phyloP scores from a whole-genome alignment of 257 asterid species.

The Galeopsis tetrahit region DNA sequence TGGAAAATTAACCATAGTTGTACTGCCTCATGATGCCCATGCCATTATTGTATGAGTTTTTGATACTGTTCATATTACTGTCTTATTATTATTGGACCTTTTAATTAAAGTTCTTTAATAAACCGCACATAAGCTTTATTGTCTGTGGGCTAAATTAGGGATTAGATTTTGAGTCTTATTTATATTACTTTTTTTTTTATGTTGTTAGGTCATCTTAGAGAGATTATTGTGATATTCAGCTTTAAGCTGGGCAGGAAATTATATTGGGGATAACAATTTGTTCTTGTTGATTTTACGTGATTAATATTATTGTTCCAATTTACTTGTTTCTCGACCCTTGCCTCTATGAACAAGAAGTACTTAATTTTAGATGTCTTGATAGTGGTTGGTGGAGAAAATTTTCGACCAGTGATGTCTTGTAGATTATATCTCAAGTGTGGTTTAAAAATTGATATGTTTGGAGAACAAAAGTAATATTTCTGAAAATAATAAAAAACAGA shows the following conservation, averaged over 20 bases:
- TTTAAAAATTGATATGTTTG: neutral
- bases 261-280: neutral
- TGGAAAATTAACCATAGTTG: neutral
- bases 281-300: neutral
- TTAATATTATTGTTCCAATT: neutral
- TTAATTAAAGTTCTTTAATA: neutral
- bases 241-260: neutral
- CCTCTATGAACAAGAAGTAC: neutral
- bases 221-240: neutral
- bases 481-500: neutral
- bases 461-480: neutral
- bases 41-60: neutral
- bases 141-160: neutral
- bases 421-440: neutral
- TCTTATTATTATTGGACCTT: neutral
- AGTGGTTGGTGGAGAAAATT: neutral
- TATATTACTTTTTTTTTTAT: neutral
- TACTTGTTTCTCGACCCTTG: neutral
- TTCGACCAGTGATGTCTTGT: neutral
- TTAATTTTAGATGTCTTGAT: neutral
- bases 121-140: neutral
- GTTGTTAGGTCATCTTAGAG: neutral
- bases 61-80: neutral
- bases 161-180: neutral
- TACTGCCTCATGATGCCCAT: neutral